These are phyloP conservation scores for Neltuma alba DNA, from an alignment of 306 rosid species.

Conservation along the genomic window DNA sequence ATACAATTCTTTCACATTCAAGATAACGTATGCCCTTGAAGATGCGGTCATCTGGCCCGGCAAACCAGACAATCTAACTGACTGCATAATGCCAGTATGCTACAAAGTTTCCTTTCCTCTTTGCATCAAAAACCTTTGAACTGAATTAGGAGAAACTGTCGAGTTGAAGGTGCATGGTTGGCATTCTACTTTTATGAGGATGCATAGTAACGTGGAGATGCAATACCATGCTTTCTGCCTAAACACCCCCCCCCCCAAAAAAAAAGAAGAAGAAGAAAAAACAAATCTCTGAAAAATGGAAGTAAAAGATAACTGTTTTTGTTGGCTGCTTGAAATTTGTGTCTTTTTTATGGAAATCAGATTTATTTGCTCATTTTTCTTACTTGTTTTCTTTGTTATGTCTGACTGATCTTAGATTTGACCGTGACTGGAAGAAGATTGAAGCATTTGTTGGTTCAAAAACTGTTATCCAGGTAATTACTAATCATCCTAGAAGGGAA, in stretches of 20 bases:
- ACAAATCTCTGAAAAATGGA: not conserved
- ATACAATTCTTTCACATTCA: not conserved
- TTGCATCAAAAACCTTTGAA: not conserved
- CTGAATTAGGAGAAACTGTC: not conserved
- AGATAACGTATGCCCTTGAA: not conserved
- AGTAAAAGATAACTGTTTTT: not conserved
- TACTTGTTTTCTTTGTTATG: constrained; percentile 20
- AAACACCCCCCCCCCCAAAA: not conserved
- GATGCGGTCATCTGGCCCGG: not conserved
- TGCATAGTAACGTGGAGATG: not conserved
- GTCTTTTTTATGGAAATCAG: not conserved
- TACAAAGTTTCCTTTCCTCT: not conserved
- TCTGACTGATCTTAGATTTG: constrained; percentile 60
- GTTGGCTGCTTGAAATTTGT: not conserved
- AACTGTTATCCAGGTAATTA: constrained; percentile 94
- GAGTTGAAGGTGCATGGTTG: not conserved
- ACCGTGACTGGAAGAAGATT: constrained; percentile 99
- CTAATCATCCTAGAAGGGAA: constrained; percentile 36
- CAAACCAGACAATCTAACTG: not conserved
- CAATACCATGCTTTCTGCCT: not conserved
- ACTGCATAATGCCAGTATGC: not conserved
- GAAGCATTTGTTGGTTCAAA: constrained; percentile 96
- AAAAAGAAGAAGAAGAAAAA: not conserved
- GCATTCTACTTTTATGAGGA: not conserved
- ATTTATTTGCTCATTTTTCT: constrained; percentile 17